These are phyloP conservation scores for Lunularia cruciata DNA, from an alignment of 225 moss, liverwort and hornwort genomes.

Conservation along the genomic window DNA sequence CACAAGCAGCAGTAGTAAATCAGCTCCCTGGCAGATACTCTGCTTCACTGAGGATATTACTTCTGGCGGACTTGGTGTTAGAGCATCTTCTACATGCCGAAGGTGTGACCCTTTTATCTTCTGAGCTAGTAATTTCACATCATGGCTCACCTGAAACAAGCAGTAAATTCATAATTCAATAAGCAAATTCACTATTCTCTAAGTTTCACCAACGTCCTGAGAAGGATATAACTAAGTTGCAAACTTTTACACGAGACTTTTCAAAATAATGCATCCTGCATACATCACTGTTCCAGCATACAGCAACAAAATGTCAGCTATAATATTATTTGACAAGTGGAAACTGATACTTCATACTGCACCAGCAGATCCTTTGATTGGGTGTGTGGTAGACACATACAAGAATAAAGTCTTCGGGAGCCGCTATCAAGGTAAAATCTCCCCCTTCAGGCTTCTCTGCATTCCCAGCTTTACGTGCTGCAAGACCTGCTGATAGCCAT, in stretches of 20 bases:
- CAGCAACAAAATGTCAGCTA: too few relatives aligned
- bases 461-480: slow-evolving; percentile 58
- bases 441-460: slow-evolving; percentile 59
- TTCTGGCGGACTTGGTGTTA: slow-evolving; percentile 52
- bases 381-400: slow-evolving; percentile 31
- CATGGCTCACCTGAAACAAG: slow-evolving; percentile 69
- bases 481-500: slow-evolving; percentile 78
- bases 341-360: too few relatives aligned
- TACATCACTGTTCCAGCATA: too few relatives aligned
- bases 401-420: slow-evolving; percentile 82
- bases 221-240: too few relatives aligned
- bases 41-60: slow-evolving; percentile 52
- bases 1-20: slow-evolving; percentile 56
- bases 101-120: slow-evolving; percentile 61
- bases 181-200: too few relatives aligned
- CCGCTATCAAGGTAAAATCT: slow-evolving; percentile 65
- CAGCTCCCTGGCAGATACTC: slow-evolving; percentile 67
- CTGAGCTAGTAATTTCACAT: slow-evolving; percentile 61
- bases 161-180: too few relatives aligned
- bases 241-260: too few relatives aligned
- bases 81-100: slow-evolving; percentile 53
- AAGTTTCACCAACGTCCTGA: too few relatives aligned
- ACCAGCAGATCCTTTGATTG: too few relatives aligned
- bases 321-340: too few relatives aligned
- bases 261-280: too few relatives aligned